Evolutionary conservation across 2,329 filamentous ascomycete species (phyloP), one percentile per base, ranked within the genome.

Genomic region (Nothomitra cinnamomea): DNA sequence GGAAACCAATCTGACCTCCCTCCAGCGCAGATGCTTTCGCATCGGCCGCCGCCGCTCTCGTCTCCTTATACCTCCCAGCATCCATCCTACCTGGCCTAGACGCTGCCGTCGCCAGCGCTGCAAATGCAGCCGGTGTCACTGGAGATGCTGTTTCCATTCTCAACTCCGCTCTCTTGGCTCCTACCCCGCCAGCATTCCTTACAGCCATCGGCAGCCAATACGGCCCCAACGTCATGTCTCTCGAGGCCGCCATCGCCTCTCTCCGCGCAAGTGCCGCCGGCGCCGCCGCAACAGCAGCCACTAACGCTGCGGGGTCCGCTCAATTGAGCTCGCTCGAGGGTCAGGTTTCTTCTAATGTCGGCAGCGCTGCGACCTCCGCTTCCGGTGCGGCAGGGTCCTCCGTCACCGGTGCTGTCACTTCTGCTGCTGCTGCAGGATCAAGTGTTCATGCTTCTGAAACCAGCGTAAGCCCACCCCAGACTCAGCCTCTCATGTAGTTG

Each of bases 101-200:
- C 15, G 10, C 24, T 22, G 52, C 52, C 24, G 41, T 53, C 15
- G 2, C 22, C 22, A 53, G 52, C 21, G 52, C 52, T n/a, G 52
- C 52, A 17, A 8, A 7, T 7, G 41, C 21, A 13, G 42, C 38
- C 21, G 52, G 52, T 38, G 21, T 49, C 38, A 53, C 40, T 19
- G 52, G 40, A 7, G 25, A 48, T 15, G 4, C 32, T 21, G 17
- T 3, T 1, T 17, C 38, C 35, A 48, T 54, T n/a, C 6, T 54
- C 35, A 32, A 53, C 6, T 41, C 45, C n/a, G 53, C 53, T 15
- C 32, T 54, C 41, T 12, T 15, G 8, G 53, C 24, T 8, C 8
- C 53, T 24, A 52, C 53, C 15, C 53, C 53, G 13, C 53, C 53
- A 5, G 3, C 53, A 7, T 54, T 25, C 24, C 47, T 54, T 17